Evolutionary conservation across 2,329 filamentous ascomycete genomes (phyloP), one percentile per base, ranked within the genome.

Genomic region (Pezizomycotina sp.): DNA sequence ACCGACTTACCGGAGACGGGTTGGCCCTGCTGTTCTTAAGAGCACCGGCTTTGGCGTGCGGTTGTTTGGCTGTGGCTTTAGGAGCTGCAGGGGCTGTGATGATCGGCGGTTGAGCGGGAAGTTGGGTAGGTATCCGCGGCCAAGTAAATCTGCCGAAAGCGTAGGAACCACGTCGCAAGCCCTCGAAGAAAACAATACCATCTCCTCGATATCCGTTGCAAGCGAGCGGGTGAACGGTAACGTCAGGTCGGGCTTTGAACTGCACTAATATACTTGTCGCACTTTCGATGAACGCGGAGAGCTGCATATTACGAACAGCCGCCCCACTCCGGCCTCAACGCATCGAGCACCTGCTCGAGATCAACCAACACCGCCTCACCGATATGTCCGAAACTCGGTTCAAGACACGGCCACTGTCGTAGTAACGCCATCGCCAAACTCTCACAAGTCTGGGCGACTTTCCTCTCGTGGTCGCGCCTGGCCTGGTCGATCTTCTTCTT

Each of bases 291-390:
- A 40, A 44, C 69, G 62, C 26, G 0, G 55, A 59, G 1, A 71
- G 54, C 18, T 64, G 56, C 6, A 56, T 42, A 27, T 72, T 72
- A 4, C 60, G 55, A 56, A 60, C 0, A 68, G 47, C 0, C 62
- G 58, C 4, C 43, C 66, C 66, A 72, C 32, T 68, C 61, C 0
- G 57, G 57, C 0, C 47, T 43, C 9, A 71, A 49, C 0, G 50
- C 47, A 0, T 54, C 45, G 1, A 68, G 23, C 3, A 64, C 65
- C 7, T 51, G 42, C 0, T 42, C 23, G 5, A 57, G 14, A 40
- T 67, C 49, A 1, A 71, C 18, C 2, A 59, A 29, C 3, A 56
- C 48, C 1, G 37, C 34, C 2, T 42, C 43, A 2, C 42, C 31
- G 5, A 63, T 50, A 0, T 48, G 46, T 0, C 50, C 42, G 1